These are phyloP conservation scores for Helicocarpus griseus DNA, from an alignment of 2,329 filamentous ascomycete genomes.

Conservation along the genomic window DNA sequence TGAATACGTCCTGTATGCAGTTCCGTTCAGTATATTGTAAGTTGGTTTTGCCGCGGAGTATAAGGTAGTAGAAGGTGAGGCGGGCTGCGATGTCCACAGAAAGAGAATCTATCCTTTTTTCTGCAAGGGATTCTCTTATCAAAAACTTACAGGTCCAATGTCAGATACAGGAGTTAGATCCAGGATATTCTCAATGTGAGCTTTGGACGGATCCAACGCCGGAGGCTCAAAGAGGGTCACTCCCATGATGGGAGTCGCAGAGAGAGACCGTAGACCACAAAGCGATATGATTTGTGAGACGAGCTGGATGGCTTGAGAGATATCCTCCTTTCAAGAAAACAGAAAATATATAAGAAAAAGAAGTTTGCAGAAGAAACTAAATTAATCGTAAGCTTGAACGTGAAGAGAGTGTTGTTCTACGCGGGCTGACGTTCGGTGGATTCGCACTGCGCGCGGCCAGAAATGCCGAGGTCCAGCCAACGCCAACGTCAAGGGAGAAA, in stretches of 20 bases:
- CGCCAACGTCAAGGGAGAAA: background rate
- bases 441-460: background rate
- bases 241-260: conserved; percentile 6
- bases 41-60: too few species aligned
- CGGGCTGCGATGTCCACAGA: background rate
- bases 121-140: background rate
- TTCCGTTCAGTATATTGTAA: too few species aligned
- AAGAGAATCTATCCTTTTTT: background rate
- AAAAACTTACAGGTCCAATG: conserved; percentile 47
- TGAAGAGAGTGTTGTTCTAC: background rate
- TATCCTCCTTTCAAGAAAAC: background rate
- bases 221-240: conserved; percentile 66
- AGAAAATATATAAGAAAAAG: background rate
- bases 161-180: conserved; percentile 66
- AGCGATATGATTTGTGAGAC: too few species aligned
- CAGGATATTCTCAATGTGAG: conserved; percentile 79
- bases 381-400: background rate
- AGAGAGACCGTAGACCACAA: too few species aligned
- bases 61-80: background rate
- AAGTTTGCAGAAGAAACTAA: background rate
- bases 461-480: background rate
- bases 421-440: background rate
- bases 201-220: conserved; percentile 59
- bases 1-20: conserved; percentile 69
- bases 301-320: too few species aligned